Conservation (phyloP, 257 asterid genomes). For the Haberlea rhodopensis region DNA sequence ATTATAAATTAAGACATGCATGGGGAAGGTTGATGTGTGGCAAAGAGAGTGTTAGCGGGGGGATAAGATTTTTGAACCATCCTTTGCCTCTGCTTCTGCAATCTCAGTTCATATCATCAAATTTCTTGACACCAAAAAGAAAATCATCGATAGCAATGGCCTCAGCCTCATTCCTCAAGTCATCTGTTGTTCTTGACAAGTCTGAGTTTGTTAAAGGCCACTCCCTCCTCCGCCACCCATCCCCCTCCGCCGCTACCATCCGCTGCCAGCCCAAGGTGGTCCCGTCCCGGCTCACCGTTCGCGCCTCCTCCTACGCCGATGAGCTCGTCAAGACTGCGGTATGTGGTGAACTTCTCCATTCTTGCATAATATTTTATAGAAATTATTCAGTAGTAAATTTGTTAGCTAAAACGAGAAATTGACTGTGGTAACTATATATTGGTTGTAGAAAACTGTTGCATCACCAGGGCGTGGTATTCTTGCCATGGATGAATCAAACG, state of each 20-base stretch:
- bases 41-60: constrained; percentile 38
- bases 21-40: constrained; percentile 37
- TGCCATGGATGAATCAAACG: constrained; percentile 95
- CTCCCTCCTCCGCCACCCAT: constrained; percentile 59
- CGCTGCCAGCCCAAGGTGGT: constrained; percentile 22
- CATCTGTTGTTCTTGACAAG: constrained; percentile 70
- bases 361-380: not conserved
- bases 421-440: constrained; percentile 11
- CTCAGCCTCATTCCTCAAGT: constrained; percentile 80
- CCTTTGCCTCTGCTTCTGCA: constrained; percentile 20
- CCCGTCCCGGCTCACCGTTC: constrained; percentile 45
- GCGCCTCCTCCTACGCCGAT: constrained; percentile 82
- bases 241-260: constrained; percentile 27
- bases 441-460: constrained; percentile 72
- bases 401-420: not conserved
- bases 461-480: constrained; percentile 85
- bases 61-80: constrained; percentile 49
- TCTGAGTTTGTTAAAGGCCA: constrained; percentile 80
- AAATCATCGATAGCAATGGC: constrained; percentile 48
- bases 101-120: constrained; percentile 5
- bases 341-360: constrained; percentile 18
- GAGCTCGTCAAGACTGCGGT: constrained; percentile 93
- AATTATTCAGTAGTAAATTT: no score
- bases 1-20: constrained; percentile 36
- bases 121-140: not conserved